Conservation (phyloP, 2,329 filamentous ascomycete genomes). For the Fusarium sp. region DNA sequence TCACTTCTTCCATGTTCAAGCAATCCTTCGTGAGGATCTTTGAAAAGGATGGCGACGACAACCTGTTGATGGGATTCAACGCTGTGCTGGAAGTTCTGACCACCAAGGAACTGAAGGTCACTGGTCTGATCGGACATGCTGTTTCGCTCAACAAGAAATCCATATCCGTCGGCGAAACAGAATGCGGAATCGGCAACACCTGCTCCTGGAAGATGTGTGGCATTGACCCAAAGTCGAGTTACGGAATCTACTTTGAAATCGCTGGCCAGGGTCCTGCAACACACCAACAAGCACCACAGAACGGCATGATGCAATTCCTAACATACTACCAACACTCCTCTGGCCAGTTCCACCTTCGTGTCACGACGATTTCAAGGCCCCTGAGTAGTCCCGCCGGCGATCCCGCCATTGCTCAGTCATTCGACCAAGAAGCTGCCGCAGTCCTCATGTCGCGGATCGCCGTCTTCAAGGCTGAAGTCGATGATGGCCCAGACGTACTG, state of each 20-base stretch:
- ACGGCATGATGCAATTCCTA: conserved; percentile 97
- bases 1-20: conserved; percentile 99
- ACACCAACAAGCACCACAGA: conserved; percentile 87
- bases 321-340: conserved; percentile 99
- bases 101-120: conserved; percentile 98
- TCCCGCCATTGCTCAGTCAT: conserved; percentile 94
- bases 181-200: conserved; percentile 98
- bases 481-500: conserved; percentile 97
- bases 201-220: conserved; percentile 99
- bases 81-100: conserved; percentile 95
- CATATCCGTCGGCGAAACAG: conserved; percentile 94
- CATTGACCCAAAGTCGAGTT: conserved; percentile 93
- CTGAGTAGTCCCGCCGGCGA: conserved; percentile 94
- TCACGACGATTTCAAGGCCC: conserved; percentile 92
- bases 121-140: conserved; percentile 94
- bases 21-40: conserved; percentile 98
- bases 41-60: conserved; percentile 95
- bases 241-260: conserved; percentile 98
- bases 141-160: conserved; percentile 99
- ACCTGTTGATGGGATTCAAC: conserved; percentile 98
- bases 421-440: conserved; percentile 97
- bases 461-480: conserved; percentile 98
- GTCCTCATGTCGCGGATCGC: conserved; percentile 99
- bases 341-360: conserved; percentile 94
- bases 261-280: conserved; percentile 90